Evolutionary conservation across 371 early-diverging fungal species (phyloP).

Genomic region (Apophysomyces variabilis): DNA sequence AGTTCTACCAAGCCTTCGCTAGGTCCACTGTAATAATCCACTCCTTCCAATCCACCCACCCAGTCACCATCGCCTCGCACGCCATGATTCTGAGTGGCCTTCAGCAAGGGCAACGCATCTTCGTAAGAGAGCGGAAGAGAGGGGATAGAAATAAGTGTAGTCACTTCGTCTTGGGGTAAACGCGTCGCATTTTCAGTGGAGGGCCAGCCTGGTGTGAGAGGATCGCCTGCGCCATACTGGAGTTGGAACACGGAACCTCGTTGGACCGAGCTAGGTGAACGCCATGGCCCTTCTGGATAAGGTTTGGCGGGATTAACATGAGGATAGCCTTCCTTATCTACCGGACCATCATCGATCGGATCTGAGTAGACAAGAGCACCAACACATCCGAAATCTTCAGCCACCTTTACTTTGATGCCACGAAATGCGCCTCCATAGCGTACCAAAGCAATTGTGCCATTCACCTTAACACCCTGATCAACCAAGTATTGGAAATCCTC

Average conservation of each 20-base stretch:
- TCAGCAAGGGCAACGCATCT: conserved; percentile 64
- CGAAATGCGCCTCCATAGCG: conserved; percentile 65
- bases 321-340: conserved; percentile 28
- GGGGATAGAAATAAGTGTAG: conserved; percentile 62
- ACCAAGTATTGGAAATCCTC: conserved; percentile 62
- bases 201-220: conserved; percentile 68
- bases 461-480: conserved; percentile 49
- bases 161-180: conserved; percentile 49
- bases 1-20: conserved; percentile 54
- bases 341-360: conserved; percentile 27
- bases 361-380: conserved; percentile 56
- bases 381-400: conserved; percentile 59
- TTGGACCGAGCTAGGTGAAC: conserved; percentile 58
- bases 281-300: conserved; percentile 74
- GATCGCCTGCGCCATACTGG: conserved; percentile 63
- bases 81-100: conserved; percentile 56
- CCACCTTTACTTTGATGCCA: conserved; percentile 66
- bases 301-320: conserved; percentile 45
- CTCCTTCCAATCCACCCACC: conserved; percentile 54
- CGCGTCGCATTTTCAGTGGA: conserved; percentile 57
- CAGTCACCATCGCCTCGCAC: conserved; percentile 33
- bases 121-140: conserved; percentile 70
- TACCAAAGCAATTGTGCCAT: conserved; percentile 61
- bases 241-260: conserved; percentile 65
- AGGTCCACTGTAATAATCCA: conserved; percentile 63